Conservation (phyloP, 1,139 yeast species). For the Candida tropicalis region DNA sequence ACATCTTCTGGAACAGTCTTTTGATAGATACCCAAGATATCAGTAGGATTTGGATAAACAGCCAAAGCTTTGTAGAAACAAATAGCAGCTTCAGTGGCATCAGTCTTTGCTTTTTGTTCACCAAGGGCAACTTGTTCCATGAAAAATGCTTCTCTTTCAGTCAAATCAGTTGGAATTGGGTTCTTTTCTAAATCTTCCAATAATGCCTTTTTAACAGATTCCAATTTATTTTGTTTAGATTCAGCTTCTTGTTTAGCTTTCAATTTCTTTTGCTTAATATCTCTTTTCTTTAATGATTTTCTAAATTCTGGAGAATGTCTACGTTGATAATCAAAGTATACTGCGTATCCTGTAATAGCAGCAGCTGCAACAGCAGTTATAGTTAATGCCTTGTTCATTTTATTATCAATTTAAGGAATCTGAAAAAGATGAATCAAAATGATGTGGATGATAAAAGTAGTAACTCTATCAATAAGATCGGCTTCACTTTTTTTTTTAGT, state of each 20-base stretch:
- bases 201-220: constrained; percentile 62
- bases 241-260: constrained; percentile 60
- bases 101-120: constrained; percentile 64
- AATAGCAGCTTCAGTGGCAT: constrained; percentile 78
- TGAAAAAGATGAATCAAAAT: not conserved
- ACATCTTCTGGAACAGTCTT: constrained; percentile 81
- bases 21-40: constrained; percentile 84
- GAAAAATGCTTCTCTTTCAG: constrained; percentile 75
- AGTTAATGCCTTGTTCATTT: constrained; percentile 46
- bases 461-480: not conserved
- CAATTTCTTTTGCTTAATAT: constrained; percentile 59
- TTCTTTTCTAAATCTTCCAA: constrained; percentile 62
- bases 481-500: not conserved
- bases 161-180: constrained; percentile 75
- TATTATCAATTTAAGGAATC: not conserved
- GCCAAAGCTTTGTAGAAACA: constrained; percentile 94
- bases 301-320: constrained; percentile 84
- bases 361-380: constrained; percentile 58
- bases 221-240: constrained; percentile 61
- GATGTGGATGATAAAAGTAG: not conserved
- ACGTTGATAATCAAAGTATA: constrained; percentile 90
- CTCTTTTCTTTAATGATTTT: constrained; percentile 64
- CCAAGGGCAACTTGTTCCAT: constrained; percentile 83
- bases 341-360: constrained; percentile 70
- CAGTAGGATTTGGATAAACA: constrained; percentile 94